Evolutionary conservation across 495 filamentous ascomycete genomes (phyloP), one percentile per base, ranked within the genome.

Genomic region (Bombardia bombarda): DNA sequence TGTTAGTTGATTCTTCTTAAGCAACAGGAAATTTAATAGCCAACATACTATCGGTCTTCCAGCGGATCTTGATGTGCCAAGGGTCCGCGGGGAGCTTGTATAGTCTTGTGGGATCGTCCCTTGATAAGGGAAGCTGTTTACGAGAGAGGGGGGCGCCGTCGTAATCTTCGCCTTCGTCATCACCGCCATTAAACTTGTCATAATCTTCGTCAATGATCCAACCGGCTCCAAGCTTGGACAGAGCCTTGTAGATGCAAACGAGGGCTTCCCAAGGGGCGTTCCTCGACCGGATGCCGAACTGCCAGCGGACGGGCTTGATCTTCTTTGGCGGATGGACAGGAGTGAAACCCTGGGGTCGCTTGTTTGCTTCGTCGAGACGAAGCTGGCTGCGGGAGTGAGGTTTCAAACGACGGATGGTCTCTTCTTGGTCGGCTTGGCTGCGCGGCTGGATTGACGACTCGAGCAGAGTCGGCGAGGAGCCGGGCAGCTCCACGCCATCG

Each of bases 201-300:
- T 67, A 72, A 38, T 77, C 73, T 47, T 84, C 74, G 19, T 77
- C 73, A 8, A 69, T 61, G 13, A 78, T 79, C 90, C 93, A 97
- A 37, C 86, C 76, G 7, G 87, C 90, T 16, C 87, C 88, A 53
- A 96, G 86, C 40, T 87, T 87, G 22, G 75, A 66, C 26, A 98
- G 72, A 1, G 93, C 90, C 52, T 87, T 84, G 69, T 95, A 97
- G 38, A 98, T 85, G 57, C 92, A 95, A 8, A 89, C 64, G 57
- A 98, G 84, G 0, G 92, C 92, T 53, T 98, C 92, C 22, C 90
- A 81, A 0, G 93, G 92, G 18, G 87, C 85, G 60, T 96, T 98
- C 23, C 93, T 75, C 18, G 85, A 90, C 1, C 92, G 79, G 45
- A 98, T 98, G 23, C 92, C 92, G 57, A 97, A 98, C 62, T 97